phyloP scores from a whole-genome alignment of 108 stramenopile genomes.

The Cyclostephanos tholiformis region DNA sequence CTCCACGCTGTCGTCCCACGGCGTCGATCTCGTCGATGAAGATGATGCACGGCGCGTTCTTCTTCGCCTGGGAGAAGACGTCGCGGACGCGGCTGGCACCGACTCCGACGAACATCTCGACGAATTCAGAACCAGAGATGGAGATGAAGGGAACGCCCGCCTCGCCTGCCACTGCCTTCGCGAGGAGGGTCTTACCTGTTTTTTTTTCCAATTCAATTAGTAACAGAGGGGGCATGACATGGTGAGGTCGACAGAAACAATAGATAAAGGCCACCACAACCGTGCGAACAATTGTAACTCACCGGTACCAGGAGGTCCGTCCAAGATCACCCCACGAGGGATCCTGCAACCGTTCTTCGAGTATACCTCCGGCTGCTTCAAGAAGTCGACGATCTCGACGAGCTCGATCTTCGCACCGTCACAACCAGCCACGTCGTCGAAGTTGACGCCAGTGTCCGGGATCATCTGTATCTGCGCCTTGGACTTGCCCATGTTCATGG shows the following conservation, averaged over 20 bases:
- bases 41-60: slow-evolving; percentile 95
- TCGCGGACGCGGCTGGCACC: slow-evolving; percentile 96
- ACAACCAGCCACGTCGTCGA: slow-evolving; percentile 96
- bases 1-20: slow-evolving; percentile 91
- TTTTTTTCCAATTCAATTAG: no score
- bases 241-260: no score
- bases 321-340: slow-evolving; percentile 75
- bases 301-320: slow-evolving; percentile 86
- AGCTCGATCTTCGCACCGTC: slow-evolving; percentile 94
- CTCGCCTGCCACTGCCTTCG: slow-evolving; percentile 97
- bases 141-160: slow-evolving; percentile 96
- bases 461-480: slow-evolving; percentile 86
- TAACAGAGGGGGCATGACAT: no score
- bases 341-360: slow-evolving; percentile 85
- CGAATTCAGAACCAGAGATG: slow-evolving; percentile 95
- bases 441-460: slow-evolving; percentile 88
- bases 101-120: slow-evolving; percentile 98
- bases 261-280: no score
- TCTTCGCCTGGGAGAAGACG: slow-evolving; percentile 93
- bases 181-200: slow-evolving; percentile 93
- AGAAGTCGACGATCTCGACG: slow-evolving; percentile 95
- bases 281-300: no score
- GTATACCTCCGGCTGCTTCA: slow-evolving; percentile 91
- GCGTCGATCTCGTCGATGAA: slow-evolving; percentile 99
- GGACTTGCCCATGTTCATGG: slow-evolving; percentile 87